Conservation (phyloP, 352 stramenopile species). For the Sclerospora graminicola region DNA sequence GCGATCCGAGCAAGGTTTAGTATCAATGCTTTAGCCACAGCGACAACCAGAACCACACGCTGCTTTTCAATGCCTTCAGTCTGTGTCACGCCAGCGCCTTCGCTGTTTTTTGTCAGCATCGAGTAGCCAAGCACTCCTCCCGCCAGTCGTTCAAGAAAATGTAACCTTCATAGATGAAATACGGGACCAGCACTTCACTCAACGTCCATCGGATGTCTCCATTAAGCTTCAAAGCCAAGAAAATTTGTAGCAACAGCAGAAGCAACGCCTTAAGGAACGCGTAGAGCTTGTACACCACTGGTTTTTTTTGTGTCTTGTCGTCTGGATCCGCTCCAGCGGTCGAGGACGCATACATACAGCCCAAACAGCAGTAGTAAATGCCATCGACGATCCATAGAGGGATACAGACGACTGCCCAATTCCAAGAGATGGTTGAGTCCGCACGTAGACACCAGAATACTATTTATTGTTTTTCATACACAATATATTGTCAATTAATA, state of each 20-base stretch:
- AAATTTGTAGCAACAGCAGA: constrained; percentile 70
- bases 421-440: constrained; percentile 62
- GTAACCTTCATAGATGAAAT: constrained; percentile 72
- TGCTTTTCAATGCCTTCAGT: constrained; percentile 66
- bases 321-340: constrained; percentile 46
- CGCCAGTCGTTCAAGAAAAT: constrained; percentile 54
- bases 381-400: constrained; percentile 69
- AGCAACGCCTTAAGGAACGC: constrained; percentile 72
- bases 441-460: constrained; percentile 80
- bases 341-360: constrained; percentile 41
- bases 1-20: constrained; percentile 43
- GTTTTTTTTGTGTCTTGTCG: constrained; percentile 34
- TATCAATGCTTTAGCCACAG: constrained; percentile 30
- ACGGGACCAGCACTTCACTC: constrained; percentile 57
- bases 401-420: constrained; percentile 73
- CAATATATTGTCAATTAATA: too few species aligned
- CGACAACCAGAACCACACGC: constrained; percentile 27
- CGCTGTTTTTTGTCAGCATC: constrained; percentile 63
- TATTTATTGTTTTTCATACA: constrained; percentile 11
- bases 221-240: constrained; percentile 77
- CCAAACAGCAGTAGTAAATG: constrained; percentile 70
- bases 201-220: constrained; percentile 51
- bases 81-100: constrained; percentile 54
- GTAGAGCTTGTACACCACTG: constrained; percentile 60
- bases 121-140: constrained; percentile 49